Conservation (phyloP, 2,329 filamentous ascomycete genomes). For the Curvularia spicifera region DNA sequence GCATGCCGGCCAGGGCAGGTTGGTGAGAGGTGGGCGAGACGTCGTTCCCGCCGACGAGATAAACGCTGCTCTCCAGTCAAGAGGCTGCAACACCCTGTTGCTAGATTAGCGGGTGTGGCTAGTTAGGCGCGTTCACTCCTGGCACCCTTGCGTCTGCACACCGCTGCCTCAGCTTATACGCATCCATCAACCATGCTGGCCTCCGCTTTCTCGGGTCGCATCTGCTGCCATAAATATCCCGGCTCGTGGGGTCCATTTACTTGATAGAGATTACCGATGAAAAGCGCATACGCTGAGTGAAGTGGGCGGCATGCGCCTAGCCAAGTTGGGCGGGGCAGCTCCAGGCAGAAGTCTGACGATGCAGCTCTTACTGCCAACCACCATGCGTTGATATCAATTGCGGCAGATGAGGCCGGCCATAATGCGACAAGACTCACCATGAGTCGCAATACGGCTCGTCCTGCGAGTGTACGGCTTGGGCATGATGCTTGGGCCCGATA, state of each 20-base stretch:
- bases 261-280: slow-evolving; percentile 6
- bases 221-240: neutral
- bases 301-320: neutral
- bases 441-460: slow-evolving; percentile 1
- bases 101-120: slow-evolving; percentile 19
- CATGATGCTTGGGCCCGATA: slow-evolving; percentile 2
- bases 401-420: neutral
- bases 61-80: slow-evolving; percentile 4
- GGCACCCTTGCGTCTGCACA: slow-evolving; percentile 18
- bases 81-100: slow-evolving; percentile 10
- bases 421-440: slow-evolving; percentile 1
- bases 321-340: slow-evolving; percentile 4
- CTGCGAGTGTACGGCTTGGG: slow-evolving; percentile 2
- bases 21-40: neutral
- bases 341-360: slow-evolving; percentile 11
- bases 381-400: slow-evolving; percentile 1
- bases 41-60: slow-evolving; percentile 3
- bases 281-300: neutral
- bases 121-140: slow-evolving; percentile 12
- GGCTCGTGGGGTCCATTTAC: slow-evolving; percentile 3
- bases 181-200: neutral
- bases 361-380: slow-evolving; percentile 4
- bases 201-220: neutral
- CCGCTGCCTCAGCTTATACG: slow-evolving; percentile 14
- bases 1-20: neutral